A percentile compares a stretch with the other conserved stretches of the same genome.
These are phyloP conservation scores for Tolypocladium cylindrosporum DNA, from an alignment of 2,329 filamentous ascomycete genomes.

Conservation along the genomic window DNA sequence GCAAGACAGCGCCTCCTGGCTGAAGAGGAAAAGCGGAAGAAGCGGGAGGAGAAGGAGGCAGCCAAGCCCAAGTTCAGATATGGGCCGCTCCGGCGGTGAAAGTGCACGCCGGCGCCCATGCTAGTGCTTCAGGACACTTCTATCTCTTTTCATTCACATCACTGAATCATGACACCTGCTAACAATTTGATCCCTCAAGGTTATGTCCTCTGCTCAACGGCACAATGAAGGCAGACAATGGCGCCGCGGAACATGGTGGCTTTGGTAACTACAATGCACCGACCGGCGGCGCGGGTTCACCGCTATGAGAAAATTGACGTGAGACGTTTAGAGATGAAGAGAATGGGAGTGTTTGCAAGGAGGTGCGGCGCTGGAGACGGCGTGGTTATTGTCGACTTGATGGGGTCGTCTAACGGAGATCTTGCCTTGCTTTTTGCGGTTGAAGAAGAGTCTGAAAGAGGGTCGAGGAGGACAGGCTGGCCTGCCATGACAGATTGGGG, in stretches of 20 bases:
- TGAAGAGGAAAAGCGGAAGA: constrained; percentile 6
- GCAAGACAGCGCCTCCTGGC: constrained; percentile 2
- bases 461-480: not conserved
- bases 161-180: constrained; percentile 4
- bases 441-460: not conserved
- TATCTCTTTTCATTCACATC: not conserved
- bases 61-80: constrained; percentile 11
- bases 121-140: not conserved
- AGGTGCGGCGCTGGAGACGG: not conserved
- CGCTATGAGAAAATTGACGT: constrained; percentile 2
- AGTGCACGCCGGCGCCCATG: constrained; percentile 2
- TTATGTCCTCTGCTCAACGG: constrained; percentile 81
- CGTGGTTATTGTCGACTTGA: not conserved
- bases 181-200: constrained; percentile 28
- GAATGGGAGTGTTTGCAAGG: not conserved
- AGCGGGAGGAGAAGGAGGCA: constrained; percentile 9
- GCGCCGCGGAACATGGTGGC: constrained; percentile 44
- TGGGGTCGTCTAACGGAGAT: not conserved
- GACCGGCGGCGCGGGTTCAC: constrained; percentile 21
- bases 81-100: constrained; percentile 10
- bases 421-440: not conserved
- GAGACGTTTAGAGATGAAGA: no score
- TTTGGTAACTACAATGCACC: constrained; percentile 45
- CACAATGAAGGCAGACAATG: constrained; percentile 55
- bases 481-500: not conserved